These are phyloP conservation scores for Pilasporangium apinafurcum DNA, from an alignment of 352 stramenopile species.

Conservation along the genomic window DNA sequence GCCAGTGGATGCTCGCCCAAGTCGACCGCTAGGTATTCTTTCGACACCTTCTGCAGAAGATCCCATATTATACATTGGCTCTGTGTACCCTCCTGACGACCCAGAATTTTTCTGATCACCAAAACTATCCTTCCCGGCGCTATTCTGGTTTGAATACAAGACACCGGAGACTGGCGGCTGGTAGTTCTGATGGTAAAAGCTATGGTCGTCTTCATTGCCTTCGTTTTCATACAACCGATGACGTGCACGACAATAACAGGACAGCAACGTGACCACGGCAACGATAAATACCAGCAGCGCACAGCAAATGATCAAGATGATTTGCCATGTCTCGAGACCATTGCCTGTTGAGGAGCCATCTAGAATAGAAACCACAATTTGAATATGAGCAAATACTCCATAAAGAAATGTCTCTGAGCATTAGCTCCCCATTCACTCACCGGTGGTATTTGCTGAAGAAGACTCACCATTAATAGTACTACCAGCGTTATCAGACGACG, in stretches of 20 bases:
- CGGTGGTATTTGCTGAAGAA: background rate
- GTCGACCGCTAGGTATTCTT: no score
- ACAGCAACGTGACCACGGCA: slow-evolving; percentile 38
- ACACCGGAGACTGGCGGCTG: no score
- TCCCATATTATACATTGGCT: no score
- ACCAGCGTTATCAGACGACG: background rate
- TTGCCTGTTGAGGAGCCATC: slow-evolving; percentile 6
- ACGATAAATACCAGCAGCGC: slow-evolving; percentile 41
- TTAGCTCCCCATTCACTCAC: background rate
- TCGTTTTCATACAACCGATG: slow-evolving; percentile 46
- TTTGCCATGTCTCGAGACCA: slow-evolving; percentile 42
- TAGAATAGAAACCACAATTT: slow-evolving; percentile 2
- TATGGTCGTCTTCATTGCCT: slow-evolving; percentile 25
- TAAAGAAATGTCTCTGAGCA: background rate
- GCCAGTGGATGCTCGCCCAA: no score
- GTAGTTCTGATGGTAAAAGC: slow-evolving; percentile 32
- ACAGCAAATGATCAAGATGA: slow-evolving; percentile 54
- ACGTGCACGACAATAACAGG: slow-evolving; percentile 50
- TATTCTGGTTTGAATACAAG: no score
- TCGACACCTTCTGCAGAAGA: no score
- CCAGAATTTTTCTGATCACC: no score
- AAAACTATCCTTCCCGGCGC: no score
- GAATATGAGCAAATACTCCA: background rate
- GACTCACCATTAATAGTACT: background rate
- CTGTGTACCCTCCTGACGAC: no score